Base-by-base conservation (phyloP, 129 eudicot species). In the Deinandra increscens region DNA sequence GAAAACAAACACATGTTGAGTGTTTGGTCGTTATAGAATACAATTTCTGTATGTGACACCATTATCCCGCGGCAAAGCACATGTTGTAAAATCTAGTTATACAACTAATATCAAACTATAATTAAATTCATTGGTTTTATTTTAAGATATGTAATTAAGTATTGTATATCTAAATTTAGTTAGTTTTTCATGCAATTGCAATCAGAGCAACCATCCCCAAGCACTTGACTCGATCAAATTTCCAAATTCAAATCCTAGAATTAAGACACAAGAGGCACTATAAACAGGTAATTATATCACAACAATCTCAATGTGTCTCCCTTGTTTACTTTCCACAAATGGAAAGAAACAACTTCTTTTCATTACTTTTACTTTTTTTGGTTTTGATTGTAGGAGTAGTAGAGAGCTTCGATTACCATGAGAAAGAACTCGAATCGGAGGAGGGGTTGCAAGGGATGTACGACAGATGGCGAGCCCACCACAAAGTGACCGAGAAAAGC, bases 391-490 rank as follows among this genome's bases (percentile, higher is more conserved):
- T 85, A 29, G 64, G 66, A 0, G 56, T 79, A 1, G 80, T 73
- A 6, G 67, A 75, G 46, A 48, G 86, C 68, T 84, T 84, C 49
- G 83, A 87, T 61, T 87, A 76, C 76, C 74, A 82, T 2, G 96
- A 88, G 76, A 66, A 61, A 49, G 91, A 88, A 53, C 49, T 88
- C 15, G 91, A 36, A 36, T 4, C 39, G 0, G 39, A 36, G 39
- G 4, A 36, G 39, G 39, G 39, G 39, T 36, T 36, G 34, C 83
- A 84, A 81, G 78, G 73, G 3, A 17, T 88, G 82, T 88, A 83
- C 67, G 82, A 88, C 73, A 75, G 91, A 78, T 88, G 91, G 96
- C 61, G 91, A 68, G 72, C 66, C 84, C 71, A 80, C 84, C 88
- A 88, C 70, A 79, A 87, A 0, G 58, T 83, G 53, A 78, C 78